A percentile compares a stretch with the other conserved stretches of the same genome.
These are phyloP conservation scores for Ophiostoma tasmaniense DNA, from an alignment of 2,329 filamentous ascomycete genomes.

Conservation along the genomic window DNA sequence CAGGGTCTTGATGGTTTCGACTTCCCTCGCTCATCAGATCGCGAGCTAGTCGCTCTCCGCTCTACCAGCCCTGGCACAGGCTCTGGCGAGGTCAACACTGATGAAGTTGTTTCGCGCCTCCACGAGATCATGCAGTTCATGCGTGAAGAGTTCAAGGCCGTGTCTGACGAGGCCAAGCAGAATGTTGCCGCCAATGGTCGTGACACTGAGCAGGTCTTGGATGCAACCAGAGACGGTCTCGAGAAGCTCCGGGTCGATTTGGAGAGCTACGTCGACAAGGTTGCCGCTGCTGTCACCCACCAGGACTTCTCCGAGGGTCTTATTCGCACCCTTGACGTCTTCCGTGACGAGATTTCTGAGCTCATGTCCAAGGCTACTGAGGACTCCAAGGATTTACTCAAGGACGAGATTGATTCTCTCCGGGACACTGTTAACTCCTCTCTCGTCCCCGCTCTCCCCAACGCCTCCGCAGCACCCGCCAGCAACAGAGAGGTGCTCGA, in stretches of 20 bases:
- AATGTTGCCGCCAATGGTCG: slow-evolving; percentile 70
- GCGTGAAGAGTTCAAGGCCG: slow-evolving; percentile 49
- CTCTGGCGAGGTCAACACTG: slow-evolving; percentile 28
- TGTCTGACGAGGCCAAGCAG: slow-evolving; percentile 61
- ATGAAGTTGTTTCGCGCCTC: slow-evolving; percentile 47
- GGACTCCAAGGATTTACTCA: slow-evolving; percentile 59
- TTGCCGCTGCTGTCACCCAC: slow-evolving; percentile 59
- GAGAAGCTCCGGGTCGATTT: slow-evolving; percentile 74
- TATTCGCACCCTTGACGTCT: slow-evolving; percentile 55
- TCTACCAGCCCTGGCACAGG: slow-evolving; percentile 23
- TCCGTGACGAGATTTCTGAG: slow-evolving; percentile 57
- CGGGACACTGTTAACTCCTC: slow-evolving; percentile 67
- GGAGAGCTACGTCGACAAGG: slow-evolving; percentile 69
- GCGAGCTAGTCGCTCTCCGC: slow-evolving; percentile 28
- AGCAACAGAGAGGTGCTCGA: slow-evolving; percentile 61
- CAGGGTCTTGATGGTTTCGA: slow-evolving; percentile 48
- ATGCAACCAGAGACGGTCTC: slow-evolving; percentile 79
- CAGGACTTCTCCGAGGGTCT: slow-evolving; percentile 70
- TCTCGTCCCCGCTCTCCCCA: slow-evolving; percentile 48
- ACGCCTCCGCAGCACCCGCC: slow-evolving; percentile 30
- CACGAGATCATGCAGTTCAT: slow-evolving; percentile 58
- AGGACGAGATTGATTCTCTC: slow-evolving; percentile 73
- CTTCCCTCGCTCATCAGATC: slow-evolving; percentile 28
- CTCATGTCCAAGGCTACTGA: slow-evolving; percentile 45
- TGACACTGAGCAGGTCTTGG: slow-evolving; percentile 81